These are phyloP conservation scores for Dictyostelium intermedium DNA, from an alignment of 78 protist genomes.

Conservation along the genomic window DNA sequence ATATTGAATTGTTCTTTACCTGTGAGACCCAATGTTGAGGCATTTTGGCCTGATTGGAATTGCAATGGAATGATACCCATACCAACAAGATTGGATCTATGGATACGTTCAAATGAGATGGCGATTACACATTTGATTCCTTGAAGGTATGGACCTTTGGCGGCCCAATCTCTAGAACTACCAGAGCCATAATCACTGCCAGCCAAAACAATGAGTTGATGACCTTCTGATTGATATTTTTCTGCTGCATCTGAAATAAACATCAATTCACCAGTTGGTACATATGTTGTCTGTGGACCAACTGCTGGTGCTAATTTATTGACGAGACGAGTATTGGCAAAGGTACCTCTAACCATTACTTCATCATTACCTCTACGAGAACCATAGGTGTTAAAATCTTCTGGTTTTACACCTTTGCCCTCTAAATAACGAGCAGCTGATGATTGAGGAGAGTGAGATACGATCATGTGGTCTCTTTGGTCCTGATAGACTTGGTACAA, in stretches of 20 bases:
- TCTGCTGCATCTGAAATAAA: conserved; percentile 88
- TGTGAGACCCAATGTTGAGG: conserved; percentile 84
- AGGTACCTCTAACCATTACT: conserved; percentile 93
- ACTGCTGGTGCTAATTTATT: conserved; percentile 84
- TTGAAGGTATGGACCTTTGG: conserved; percentile 91
- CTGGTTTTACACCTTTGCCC: conserved; percentile 73
- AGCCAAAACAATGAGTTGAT: conserved; percentile 83
- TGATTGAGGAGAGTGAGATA: conserved; percentile 83
- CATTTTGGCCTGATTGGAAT: conserved; percentile 86
- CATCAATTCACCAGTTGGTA: conserved; percentile 85
- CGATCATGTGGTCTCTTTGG: conserved; percentile 94
- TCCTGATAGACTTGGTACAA: conserved; percentile 86
- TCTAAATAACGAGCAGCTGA: conserved; percentile 91
- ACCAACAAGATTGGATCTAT: conserved; percentile 88
- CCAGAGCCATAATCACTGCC: conserved; percentile 94
- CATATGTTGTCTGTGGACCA: conserved; percentile 88
- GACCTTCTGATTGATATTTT: conserved; percentile 72
- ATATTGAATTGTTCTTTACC: conserved; percentile 87
- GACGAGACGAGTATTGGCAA: conserved; percentile 86
- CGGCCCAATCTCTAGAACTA: conserved; percentile 95
- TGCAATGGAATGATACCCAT: conserved; percentile 93
- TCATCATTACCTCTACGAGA: conserved; percentile 93
- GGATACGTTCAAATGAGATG: conserved; percentile 88
- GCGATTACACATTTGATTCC: conserved; percentile 92
- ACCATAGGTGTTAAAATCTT: conserved; percentile 92